Percentiles rank a stretch among this genome's conserved stretches.
phyloP scores from a whole-genome alignment of 176 grass and related monocot species.

The Dactylis glomerata region DNA sequence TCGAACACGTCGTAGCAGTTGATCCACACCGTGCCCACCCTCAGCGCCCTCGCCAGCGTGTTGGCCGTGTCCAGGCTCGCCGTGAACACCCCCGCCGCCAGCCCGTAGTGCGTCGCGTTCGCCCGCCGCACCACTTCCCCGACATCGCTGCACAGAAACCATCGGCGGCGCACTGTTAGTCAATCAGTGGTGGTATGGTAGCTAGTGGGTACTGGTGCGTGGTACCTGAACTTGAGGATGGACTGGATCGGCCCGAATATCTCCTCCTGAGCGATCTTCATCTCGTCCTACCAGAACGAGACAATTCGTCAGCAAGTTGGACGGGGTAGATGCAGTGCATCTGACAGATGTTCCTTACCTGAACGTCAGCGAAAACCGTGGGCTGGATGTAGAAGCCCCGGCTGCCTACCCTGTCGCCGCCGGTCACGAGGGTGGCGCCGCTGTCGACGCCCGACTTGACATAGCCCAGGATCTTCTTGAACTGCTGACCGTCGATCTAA shows the following conservation, averaged over 20 bases:
- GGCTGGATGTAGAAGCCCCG: slow-evolving; percentile 89
- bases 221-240: slow-evolving; percentile 91
- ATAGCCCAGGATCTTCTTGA: slow-evolving; percentile 80
- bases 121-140: slow-evolving; percentile 71
- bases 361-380: slow-evolving; percentile 73
- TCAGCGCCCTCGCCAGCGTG: slow-evolving; percentile 61
- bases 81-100: slow-evolving; percentile 91
- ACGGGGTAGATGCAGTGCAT: background rate
- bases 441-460: slow-evolving; percentile 56
- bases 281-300: slow-evolving; percentile 50
- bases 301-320: background rate
- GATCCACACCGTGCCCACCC: slow-evolving; percentile 73
- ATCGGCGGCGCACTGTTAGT: background rate
- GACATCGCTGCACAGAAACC: background rate
- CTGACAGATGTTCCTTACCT: slow-evolving; percentile 31
- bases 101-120: slow-evolving; percentile 51
- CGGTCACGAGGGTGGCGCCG: slow-evolving; percentile 71
- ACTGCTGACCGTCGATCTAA: slow-evolving; percentile 82
- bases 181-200: background rate
- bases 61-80: slow-evolving; percentile 69
- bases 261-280: slow-evolving; percentile 81
- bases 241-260: slow-evolving; percentile 96
- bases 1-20: slow-evolving; percentile 94
- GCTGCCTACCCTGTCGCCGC: slow-evolving; percentile 55
- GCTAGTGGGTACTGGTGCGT: background rate